A percentile compares a stretch with the other conserved stretches of the same genome.
These are phyloP conservation scores for Circinella umbellata DNA, from an alignment of 371 early-diverging fungal species.

Conservation along the genomic window DNA sequence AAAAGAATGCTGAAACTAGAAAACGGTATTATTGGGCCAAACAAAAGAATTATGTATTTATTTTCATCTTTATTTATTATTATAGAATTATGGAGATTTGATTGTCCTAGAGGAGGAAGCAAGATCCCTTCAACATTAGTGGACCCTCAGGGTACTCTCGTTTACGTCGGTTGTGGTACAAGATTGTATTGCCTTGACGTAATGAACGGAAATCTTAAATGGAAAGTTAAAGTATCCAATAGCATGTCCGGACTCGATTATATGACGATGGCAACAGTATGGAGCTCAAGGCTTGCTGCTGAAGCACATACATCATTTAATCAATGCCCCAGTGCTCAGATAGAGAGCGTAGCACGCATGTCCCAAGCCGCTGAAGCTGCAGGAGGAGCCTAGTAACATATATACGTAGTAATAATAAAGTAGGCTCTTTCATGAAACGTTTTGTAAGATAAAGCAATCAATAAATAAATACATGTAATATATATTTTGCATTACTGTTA, in stretches of 20 bases:
- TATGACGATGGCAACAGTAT: constrained; percentile 32
- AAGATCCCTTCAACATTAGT: constrained; percentile 27
- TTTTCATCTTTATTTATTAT: not conserved
- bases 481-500: too few species aligned
- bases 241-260: constrained; percentile 19
- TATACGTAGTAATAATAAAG: too few species aligned
- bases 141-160: constrained; percentile 17
- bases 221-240: constrained; percentile 22
- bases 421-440: too few species aligned
- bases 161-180: constrained; percentile 31
- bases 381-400: not conserved
- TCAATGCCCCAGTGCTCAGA: not conserved
- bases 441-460: too few species aligned
- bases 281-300: constrained; percentile 33
- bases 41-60: too few species aligned
- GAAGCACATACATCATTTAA: constrained; percentile 27
- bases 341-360: not conserved
- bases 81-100: constrained; percentile 26
- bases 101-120: constrained; percentile 34
- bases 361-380: not conserved
- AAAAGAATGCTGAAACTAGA: too few species aligned
- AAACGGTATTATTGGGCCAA: too few species aligned
- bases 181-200: constrained; percentile 32
- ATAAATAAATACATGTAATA: too few species aligned
- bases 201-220: constrained; percentile 24